These are phyloP conservation scores for Vitis hybrid DNA, from an alignment of 177 flowering plant genomes.

Conservation along the genomic window DNA sequence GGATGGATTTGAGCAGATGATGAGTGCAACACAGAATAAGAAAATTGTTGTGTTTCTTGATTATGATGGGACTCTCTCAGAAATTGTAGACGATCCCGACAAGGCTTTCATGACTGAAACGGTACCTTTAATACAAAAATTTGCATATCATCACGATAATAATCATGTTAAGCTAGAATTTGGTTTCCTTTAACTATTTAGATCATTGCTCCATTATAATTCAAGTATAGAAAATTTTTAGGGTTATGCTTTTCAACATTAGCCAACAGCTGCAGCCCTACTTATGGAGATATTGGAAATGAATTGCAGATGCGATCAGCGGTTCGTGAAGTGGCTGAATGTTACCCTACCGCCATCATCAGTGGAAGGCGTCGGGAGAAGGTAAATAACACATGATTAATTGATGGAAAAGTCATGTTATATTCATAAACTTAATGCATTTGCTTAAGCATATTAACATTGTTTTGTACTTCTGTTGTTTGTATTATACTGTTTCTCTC, in stretches of 20 bases:
- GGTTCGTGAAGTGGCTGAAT: slow-evolving; percentile 32
- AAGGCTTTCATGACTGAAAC: slow-evolving; percentile 19
- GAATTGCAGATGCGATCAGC: slow-evolving; percentile 37
- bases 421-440: too few relatives aligned
- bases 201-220: too few relatives aligned
- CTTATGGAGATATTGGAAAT: neutral
- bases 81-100: slow-evolving; percentile 19
- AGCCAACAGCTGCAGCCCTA: neutral
- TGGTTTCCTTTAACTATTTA: too few relatives aligned
- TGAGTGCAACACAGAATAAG: slow-evolving; percentile 4
- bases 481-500: too few relatives aligned
- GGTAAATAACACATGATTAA: slow-evolving; percentile 13
- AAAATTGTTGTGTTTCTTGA: slow-evolving; percentile 22
- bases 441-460: too few relatives aligned
- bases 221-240: too few relatives aligned
- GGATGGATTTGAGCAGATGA: slow-evolving; percentile 11
- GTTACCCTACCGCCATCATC: slow-evolving; percentile 41
- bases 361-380: slow-evolving; percentile 43
- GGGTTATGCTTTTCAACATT: too few relatives aligned
- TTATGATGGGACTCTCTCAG: slow-evolving; percentile 20
- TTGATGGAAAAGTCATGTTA: too few relatives aligned
- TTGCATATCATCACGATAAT: too few relatives aligned
- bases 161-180: too few relatives aligned
- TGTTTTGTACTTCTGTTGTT: too few relatives aligned
- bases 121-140: neutral